Base-by-base conservation (phyloP, 805 yeast species). In the Ogataea siamensis region DNA sequence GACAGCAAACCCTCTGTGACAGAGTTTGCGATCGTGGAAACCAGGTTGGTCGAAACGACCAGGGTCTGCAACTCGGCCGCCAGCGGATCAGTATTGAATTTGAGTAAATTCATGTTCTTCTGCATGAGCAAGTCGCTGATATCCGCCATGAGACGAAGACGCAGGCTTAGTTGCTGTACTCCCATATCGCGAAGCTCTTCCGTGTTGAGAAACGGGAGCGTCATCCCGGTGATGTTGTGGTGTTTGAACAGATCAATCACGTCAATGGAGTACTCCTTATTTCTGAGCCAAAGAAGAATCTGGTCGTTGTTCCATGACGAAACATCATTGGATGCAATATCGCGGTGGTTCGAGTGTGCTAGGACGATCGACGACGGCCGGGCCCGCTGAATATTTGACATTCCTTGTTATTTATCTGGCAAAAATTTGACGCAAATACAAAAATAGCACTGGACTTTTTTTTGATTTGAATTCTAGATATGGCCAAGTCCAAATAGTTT, bases 131-230 rank as follows among this genome's bases (percentile, higher is more conserved):
- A 62, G 26, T 70, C 74, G 49, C 77, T 73, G 26, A 87, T 73
- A 19, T 76, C 72, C 34, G 72, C 68, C 55, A 86, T 78, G 28
- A 88, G 63, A 26, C 60, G 57, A 3, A 89, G 66, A 18, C 96
- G 68, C 13, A 74, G 71, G 20, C 73, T 71, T 21, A 83, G 55
- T 22, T 68, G 64, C 5, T 44, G 39, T 1, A 84, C 70, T 2
- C 89, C 94, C 53, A 91, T 63, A 37, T 88, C 96, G 43, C 70
- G 67, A 29, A 89, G 73, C 54, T 87, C 93, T 7, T 73, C 76
- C 9, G 84, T 75, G 21, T 78, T 76, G 34, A 89, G 65, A 44
- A 76, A 80, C 2, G 86, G 78, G 35, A 91, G 63, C 4, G 84
- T 70, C 20, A 83, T 75, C 2, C 96, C 96, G 3, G 82, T 78